A percentile compares a stretch with the other conserved stretches of the same genome.
Evolutionary conservation across 139 green algal species (phyloP).

Genomic region (Haematococcus sp.): DNA sequence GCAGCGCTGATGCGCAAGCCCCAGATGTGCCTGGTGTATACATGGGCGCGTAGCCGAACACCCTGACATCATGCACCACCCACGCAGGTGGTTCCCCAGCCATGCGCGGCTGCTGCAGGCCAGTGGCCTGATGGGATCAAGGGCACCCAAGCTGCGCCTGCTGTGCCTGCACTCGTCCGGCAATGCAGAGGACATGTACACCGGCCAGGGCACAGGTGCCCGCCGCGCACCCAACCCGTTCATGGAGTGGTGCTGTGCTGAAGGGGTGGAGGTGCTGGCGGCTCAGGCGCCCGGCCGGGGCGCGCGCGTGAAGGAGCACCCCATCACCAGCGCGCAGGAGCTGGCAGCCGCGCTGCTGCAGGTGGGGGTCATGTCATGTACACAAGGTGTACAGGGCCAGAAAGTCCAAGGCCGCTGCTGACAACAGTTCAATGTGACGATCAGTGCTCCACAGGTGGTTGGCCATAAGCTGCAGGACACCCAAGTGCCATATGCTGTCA

Average conservation of each 20-base stretch:
- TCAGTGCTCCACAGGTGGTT: constrained; percentile 53
- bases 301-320: constrained; percentile 46
- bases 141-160: constrained; percentile 49
- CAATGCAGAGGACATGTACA: constrained; percentile 88
- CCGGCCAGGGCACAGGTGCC: constrained; percentile 71
- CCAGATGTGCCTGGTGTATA: too few species aligned
- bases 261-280: constrained; percentile 60
- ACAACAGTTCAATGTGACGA: too few species aligned
- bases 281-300: constrained; percentile 72
- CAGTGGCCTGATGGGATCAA: too few species aligned
- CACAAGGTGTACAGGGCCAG: constrained; percentile 16
- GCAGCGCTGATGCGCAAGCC: too few species aligned
- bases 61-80: too few species aligned
- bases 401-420: constrained; percentile 11
- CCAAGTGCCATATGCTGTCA: constrained; percentile 28
- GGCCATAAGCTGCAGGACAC: background rate
- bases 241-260: constrained; percentile 70
- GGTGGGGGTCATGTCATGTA: background rate
- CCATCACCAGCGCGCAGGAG: constrained; percentile 30
- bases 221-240: constrained; percentile 55
- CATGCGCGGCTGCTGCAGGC: too few species aligned
- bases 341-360: constrained; percentile 26
- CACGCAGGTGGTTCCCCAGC: too few species aligned
- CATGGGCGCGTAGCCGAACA: too few species aligned
- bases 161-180: constrained; percentile 68